These are phyloP conservation scores for Phytophthora cryptogea DNA, from an alignment of 352 stramenopile species.

Conservation along the genomic window DNA sequence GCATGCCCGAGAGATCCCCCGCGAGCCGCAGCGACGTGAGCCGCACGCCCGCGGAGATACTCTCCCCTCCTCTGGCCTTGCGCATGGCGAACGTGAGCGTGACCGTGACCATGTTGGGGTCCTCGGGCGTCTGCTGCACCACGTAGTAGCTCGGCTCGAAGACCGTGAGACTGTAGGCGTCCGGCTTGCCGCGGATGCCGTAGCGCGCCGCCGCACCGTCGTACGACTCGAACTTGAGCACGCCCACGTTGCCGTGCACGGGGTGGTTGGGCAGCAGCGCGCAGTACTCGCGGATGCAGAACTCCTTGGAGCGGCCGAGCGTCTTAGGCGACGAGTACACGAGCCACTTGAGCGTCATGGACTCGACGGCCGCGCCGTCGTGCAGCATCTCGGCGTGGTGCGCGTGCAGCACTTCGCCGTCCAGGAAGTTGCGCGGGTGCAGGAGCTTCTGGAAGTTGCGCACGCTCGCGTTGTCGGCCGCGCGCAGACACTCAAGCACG, in stretches of 20 bases:
- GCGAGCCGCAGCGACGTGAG: slow-evolving; percentile 67
- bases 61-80: slow-evolving; percentile 68
- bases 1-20: slow-evolving; percentile 56
- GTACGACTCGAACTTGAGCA: slow-evolving; percentile 85
- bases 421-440: slow-evolving; percentile 75
- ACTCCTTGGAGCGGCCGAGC: slow-evolving; percentile 80
- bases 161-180: slow-evolving; percentile 79
- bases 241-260: slow-evolving; percentile 61
- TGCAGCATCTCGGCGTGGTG: slow-evolving; percentile 37
- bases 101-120: slow-evolving; percentile 59
- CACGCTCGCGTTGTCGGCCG: slow-evolving; percentile 59
- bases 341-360: slow-evolving; percentile 85
- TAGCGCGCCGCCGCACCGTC: slow-evolving; percentile 77
- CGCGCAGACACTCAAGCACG: slow-evolving; percentile 81
- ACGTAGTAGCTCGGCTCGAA: slow-evolving; percentile 80
- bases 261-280: slow-evolving; percentile 58
- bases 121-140: slow-evolving; percentile 70
- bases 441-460: slow-evolving; percentile 74
- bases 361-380: slow-evolving; percentile 44
- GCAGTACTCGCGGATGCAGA: slow-evolving; percentile 84
- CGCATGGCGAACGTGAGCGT: slow-evolving; percentile 81
- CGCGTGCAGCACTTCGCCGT: slow-evolving; percentile 78
- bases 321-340: slow-evolving; percentile 79
- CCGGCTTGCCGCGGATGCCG: slow-evolving; percentile 67
- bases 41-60: slow-evolving; percentile 73